These are phyloP conservation scores for grape (Vitis vinifera) DNA, from an alignment of 164 flowering plant species.

Conservation along the genomic window ASM3070453v1 NC_081818.1:6060001-6060500, in stretches of 20 bases:
- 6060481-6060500: slow-evolving; percentile 31
- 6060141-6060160: slow-evolving; percentile 40
- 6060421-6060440: slow-evolving; percentile 29
- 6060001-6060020: slow-evolving; percentile 8
- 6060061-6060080: slow-evolving; percentile 37
- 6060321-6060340: slow-evolving; percentile 13
- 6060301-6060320: slow-evolving; percentile 10
- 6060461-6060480: slow-evolving; percentile 34
- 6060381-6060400: slow-evolving; percentile 48
- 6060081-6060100: slow-evolving; percentile 36
- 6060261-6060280: slow-evolving; percentile 40
- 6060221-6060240: slow-evolving; percentile 64
- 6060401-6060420: slow-evolving; percentile 63
- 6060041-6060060: slow-evolving; percentile 61
- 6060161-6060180: slow-evolving; percentile 35
- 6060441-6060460: slow-evolving; percentile 56
- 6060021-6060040: slow-evolving; percentile 22
- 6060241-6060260: slow-evolving; percentile 54
- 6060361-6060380: slow-evolving; percentile 55
- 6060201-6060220: slow-evolving; percentile 55
- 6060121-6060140: slow-evolving; percentile 61
- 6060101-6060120: slow-evolving; percentile 60
- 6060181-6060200: slow-evolving; percentile 37
- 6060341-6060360: slow-evolving; percentile 59
- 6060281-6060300: slow-evolving; percentile 46